Evolutionary conservation across 225 moss, liverwort and hornwort species (phyloP).

Genomic region (Antitrichia curtipendula): DNA sequence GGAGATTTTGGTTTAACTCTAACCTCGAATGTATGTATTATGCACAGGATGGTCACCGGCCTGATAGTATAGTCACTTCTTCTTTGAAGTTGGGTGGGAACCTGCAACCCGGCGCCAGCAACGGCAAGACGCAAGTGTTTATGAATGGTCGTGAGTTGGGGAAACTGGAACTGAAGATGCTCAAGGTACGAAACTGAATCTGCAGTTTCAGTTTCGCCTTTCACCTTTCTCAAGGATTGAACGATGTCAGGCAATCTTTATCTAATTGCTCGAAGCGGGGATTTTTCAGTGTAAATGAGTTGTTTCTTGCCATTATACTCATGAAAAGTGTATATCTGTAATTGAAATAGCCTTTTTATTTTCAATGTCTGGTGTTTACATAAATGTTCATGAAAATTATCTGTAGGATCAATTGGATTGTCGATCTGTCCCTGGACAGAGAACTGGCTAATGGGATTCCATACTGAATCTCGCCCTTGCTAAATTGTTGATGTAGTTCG

Average conservation of each 20-base stretch:
- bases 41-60: constrained; percentile 75
- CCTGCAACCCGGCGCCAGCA: constrained; percentile 56
- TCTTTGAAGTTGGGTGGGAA: constrained; percentile 68
- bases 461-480: not conserved
- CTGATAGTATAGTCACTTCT: constrained; percentile 73
- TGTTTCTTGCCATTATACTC: not conserved
- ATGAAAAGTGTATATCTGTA: not conserved
- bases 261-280: not conserved
- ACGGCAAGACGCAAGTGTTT: constrained; percentile 74
- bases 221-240: not conserved
- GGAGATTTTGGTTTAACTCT: not conserved
- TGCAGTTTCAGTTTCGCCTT: not conserved
- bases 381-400: not conserved
- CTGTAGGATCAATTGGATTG: not conserved
- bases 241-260: not conserved
- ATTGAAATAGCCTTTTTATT: not conserved
- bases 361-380: not conserved
- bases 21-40: not conserved
- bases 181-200: constrained; percentile 45
- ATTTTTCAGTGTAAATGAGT: not conserved
- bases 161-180: constrained; percentile 85
- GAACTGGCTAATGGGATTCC: not conserved
- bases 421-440: not conserved
- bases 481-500: constrained; percentile 47
- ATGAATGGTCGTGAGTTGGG: constrained; percentile 96